A percentile compares a stretch with the other conserved stretches of the same genome.
Conservation (phyloP, 805 yeast species). For the Metschnikowia baotianmanensis region DNA sequence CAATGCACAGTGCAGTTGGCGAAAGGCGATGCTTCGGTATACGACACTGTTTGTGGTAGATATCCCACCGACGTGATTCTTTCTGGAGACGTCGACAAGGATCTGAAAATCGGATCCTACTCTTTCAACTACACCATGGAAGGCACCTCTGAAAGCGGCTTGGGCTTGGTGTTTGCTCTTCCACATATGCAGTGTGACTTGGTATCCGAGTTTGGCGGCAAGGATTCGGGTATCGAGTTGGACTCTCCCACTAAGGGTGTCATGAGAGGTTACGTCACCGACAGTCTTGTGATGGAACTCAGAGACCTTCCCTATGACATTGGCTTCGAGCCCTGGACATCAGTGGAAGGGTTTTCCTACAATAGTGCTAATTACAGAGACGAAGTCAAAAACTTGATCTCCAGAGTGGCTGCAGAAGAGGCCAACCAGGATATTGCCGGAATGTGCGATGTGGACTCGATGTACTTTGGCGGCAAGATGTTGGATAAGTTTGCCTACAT, state of each 20-base stretch:
- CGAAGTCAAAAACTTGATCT: slow-evolving; percentile 35
- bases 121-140: slow-evolving; percentile 27
- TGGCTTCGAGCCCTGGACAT: slow-evolving; percentile 57
- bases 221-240: slow-evolving; percentile 33
- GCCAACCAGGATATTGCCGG: slow-evolving; percentile 51
- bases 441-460: slow-evolving; percentile 71
- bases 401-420: slow-evolving; percentile 49
- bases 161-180: slow-evolving; percentile 46
- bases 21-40: slow-evolving; percentile 42
- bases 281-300: slow-evolving; percentile 41
- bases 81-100: slow-evolving; percentile 32
- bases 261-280: slow-evolving; percentile 44
- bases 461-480: slow-evolving; percentile 87
- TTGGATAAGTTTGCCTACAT: slow-evolving; percentile 90
- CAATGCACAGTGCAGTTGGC: slow-evolving; percentile 54
- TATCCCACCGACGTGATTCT: slow-evolving; percentile 51
- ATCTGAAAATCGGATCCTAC: slow-evolving; percentile 26
- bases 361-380: slow-evolving; percentile 26
- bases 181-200: slow-evolving; percentile 51
- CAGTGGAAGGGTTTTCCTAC: slow-evolving; percentile 19
- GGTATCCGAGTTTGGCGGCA: slow-evolving; percentile 22
- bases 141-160: slow-evolving; percentile 27
- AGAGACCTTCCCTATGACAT: slow-evolving; percentile 39
- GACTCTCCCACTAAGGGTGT: slow-evolving; percentile 52
- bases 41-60: slow-evolving; percentile 63